Base-by-base conservation (phyloP, 129 eudicot genomes). In the Pulicaria dysenterica region DNA sequence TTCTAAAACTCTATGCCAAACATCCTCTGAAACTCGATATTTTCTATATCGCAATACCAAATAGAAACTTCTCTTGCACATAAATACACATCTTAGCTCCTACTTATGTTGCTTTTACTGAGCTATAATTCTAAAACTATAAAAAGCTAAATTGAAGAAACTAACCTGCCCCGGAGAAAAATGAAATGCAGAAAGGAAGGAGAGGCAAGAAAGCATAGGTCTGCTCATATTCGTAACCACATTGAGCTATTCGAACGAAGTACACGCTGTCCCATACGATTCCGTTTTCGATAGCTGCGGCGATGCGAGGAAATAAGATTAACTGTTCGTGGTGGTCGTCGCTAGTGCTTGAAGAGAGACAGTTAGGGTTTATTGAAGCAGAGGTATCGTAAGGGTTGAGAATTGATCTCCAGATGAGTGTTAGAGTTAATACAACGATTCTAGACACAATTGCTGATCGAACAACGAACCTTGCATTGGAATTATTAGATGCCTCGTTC, bases 201-300 rank as follows among this genome's bases (percentile, higher is more conserved):
- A 90, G 76, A 4, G 98, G 97, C 68, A 90, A 77, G 78, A 94
- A 94, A 58, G 98, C 98, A 56, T 88, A 90, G 51, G 86, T 24
- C 82, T 94, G 98, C 58, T 90, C 98, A 70, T 94, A 90, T 55
- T 94, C 98, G 70, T 94, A 94, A 6, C 98, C 98, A 17, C 96
- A 93, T 46, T 87, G 70, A 2, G 98, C 95, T 13, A 82, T 82
- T 37, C 95, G 87, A 31, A 82, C 77, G 57, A 84, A 93, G 75
- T 89, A 93, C 4, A 93, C 98, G 53, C 90, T 79, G 73, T 93
- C 98, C 98, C 98, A 93, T 1, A 94, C 97, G 64, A 94, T 66
- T 55, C 88, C 83, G 16, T 69, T 73, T 76, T 94, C 98, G 13
- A 94, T 77, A 4, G 83, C 73, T 3, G 74, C 56, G 11, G 86